These are phyloP conservation scores for Aspergillus candidus DNA, from an alignment of 2,329 filamentous ascomycete genomes.

Conservation along the genomic window DNA sequence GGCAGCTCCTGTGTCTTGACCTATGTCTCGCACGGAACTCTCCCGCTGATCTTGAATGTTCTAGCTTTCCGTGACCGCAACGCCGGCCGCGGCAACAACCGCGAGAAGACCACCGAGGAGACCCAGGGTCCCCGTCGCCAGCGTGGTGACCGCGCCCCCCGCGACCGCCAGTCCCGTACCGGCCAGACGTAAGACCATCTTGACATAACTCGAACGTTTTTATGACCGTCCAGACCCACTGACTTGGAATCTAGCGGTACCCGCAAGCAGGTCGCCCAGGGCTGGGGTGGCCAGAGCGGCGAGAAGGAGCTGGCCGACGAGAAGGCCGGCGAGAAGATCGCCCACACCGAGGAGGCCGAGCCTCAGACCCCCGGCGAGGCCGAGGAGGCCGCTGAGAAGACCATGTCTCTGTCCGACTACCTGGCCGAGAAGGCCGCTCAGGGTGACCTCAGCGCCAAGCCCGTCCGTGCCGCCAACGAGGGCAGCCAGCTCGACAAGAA, in stretches of 20 bases:
- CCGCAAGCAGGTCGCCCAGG: conserved; percentile 59
- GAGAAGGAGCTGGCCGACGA: conserved; percentile 84
- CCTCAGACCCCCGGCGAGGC: conserved; percentile 47
- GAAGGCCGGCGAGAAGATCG: conserved; percentile 83
- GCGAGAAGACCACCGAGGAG: conserved; percentile 70
- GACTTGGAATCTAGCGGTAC: conserved; percentile 31
- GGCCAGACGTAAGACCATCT: conserved; percentile 50
- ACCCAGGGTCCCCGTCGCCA: conserved; percentile 43
- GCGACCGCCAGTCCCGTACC: conserved; percentile 59
- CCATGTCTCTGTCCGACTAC: conserved; percentile 85
- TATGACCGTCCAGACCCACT: too few species aligned
- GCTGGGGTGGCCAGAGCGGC: conserved; percentile 81
- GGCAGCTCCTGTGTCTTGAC: conserved; percentile 2
- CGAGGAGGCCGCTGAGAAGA: conserved; percentile 71
- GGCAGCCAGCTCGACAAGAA: conserved; percentile 83
- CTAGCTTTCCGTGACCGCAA: conserved; percentile 84
- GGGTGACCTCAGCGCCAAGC: conserved; percentile 57
- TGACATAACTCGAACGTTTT: too few species aligned
- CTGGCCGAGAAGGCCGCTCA: conserved; percentile 69
- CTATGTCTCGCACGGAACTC: conserved; percentile 1
- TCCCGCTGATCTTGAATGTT: conserved; percentile 13
- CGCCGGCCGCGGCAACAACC: conserved; percentile 76
- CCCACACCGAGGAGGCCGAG: conserved; percentile 76
- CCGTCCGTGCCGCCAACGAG: conserved; percentile 88
- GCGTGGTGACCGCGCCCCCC: conserved; percentile 54